phyloP scores from a whole-genome alignment of 2,329 filamentous ascomycete species.

The Claviceps spartinae region DNA sequence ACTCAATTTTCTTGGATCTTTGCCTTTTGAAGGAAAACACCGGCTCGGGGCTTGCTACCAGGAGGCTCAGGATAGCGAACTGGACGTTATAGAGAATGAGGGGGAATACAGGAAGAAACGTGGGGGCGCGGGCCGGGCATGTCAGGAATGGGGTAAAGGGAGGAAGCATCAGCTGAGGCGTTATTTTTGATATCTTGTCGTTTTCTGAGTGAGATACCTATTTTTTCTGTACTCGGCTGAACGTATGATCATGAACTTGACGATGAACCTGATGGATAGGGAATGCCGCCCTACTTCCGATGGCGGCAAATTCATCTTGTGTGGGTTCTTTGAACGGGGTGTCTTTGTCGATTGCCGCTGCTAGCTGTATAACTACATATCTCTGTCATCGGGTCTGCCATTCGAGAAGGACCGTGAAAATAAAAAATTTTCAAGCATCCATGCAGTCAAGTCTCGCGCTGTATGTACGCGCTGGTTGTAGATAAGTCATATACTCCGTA shows the following conservation, averaged over 20 bases:
- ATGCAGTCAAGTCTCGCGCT: no score
- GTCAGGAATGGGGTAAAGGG: not conserved
- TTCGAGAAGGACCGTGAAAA: no score
- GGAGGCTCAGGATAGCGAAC: not conserved
- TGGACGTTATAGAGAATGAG: not conserved
- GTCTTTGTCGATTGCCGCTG: no score
- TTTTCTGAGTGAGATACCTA: slow-evolving; percentile 9
- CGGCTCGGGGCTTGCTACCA: not conserved
- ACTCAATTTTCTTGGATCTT: slow-evolving; percentile 7
- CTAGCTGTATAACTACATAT: no score
- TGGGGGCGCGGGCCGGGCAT: not conserved
- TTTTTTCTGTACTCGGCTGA: slow-evolving; percentile 3
- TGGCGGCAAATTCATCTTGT: slow-evolving; percentile 19
- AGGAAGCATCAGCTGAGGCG: slow-evolving; percentile 9
- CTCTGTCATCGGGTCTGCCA: no score
- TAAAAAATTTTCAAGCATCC: no score
- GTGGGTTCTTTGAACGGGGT: not conserved
- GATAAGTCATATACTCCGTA: no score
- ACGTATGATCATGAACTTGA: not conserved
- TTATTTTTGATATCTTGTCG: slow-evolving; percentile 6
- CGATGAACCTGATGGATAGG: not conserved
- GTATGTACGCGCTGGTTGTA: no score
- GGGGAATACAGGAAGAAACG: not conserved
- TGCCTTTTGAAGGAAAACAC: slow-evolving; percentile 3
- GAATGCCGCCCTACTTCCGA: not conserved